A percentile compares a stretch with the other conserved stretches of the same genome.
Evolutionary conservation across 2,329 filamentous ascomycete species (phyloP).

Genomic region (Aspergillus niger): DNA sequence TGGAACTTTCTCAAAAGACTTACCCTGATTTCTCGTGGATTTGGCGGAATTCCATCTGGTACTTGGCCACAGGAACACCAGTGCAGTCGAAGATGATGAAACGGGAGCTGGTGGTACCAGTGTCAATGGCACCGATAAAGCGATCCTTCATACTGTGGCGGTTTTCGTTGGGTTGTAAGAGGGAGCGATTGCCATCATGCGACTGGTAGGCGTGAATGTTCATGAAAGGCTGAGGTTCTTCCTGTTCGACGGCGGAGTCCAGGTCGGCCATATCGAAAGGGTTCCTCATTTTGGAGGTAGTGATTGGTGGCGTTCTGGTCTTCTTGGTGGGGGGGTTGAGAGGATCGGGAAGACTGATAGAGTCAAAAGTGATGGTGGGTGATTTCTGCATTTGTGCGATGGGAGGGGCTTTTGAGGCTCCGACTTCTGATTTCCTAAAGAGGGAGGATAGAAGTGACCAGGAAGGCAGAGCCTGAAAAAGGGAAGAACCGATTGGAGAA

Average conservation of each 20-base stretch:
- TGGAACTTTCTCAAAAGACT: slow-evolving; percentile 35
- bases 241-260: slow-evolving; percentile 24
- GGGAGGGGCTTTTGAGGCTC: background rate
- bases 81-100: slow-evolving; percentile 86
- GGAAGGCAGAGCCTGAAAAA: slow-evolving; percentile 6
- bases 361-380: background rate
- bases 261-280: slow-evolving; percentile 37
- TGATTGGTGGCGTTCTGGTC: slow-evolving; percentile 8
- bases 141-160: slow-evolving; percentile 38
- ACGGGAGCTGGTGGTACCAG: slow-evolving; percentile 84
- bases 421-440: slow-evolving; percentile 9
- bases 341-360: background rate
- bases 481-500: slow-evolving; percentile 10
- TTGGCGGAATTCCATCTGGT: slow-evolving; percentile 86
- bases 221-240: slow-evolving; percentile 19
- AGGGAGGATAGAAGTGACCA: slow-evolving; percentile 5
- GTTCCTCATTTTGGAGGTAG: slow-evolving; percentile 27
- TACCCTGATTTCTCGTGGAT: slow-evolving; percentile 83
- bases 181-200: slow-evolving; percentile 37
- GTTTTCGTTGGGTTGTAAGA: slow-evolving; percentile 39
- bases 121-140: slow-evolving; percentile 86
- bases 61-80: slow-evolving; percentile 75
- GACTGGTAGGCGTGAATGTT: slow-evolving; percentile 33
- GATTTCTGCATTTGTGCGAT: background rate
- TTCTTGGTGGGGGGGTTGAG: background rate